Conservation (phyloP, 352 stramenopile genomes). For the Thraustochytrium striatum region DNA sequence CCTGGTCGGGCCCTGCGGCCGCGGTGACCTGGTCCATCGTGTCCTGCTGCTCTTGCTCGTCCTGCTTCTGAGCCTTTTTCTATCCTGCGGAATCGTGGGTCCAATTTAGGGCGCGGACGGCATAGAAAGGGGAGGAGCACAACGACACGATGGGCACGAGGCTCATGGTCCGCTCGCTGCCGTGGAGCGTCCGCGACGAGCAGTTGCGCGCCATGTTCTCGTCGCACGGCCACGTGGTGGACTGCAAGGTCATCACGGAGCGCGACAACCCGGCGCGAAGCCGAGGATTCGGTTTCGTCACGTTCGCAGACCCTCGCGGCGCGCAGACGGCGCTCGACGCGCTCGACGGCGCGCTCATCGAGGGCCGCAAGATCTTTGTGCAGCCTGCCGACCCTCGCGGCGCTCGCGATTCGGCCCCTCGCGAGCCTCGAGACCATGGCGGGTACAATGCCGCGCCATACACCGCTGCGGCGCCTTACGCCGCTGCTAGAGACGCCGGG, state of each 20-base stretch:
- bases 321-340: not conserved
- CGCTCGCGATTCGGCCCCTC: too few species aligned
- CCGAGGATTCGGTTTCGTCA: constrained; percentile 27
- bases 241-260: constrained; percentile 45
- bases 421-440: too few species aligned
- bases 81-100: not conserved
- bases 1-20: not conserved
- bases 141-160: not conserved
- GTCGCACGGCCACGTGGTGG: not conserved
- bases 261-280: constrained; percentile 3
- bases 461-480: too few species aligned
- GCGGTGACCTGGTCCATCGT: not conserved
- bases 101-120: not conserved
- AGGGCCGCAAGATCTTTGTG: constrained; percentile 9
- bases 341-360: not conserved
- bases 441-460: too few species aligned
- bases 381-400: constrained; percentile 12
- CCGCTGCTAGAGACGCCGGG: too few species aligned
- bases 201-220: not conserved
- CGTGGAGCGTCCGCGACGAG: constrained; percentile 21
- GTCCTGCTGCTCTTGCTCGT: not conserved
- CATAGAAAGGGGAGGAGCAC: not conserved
- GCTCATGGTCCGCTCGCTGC: constrained; percentile 46
- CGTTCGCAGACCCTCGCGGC: not conserved
- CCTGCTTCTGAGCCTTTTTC: not conserved